These are phyloP conservation scores for Leishmania aethiopica DNA, from an alignment of 208 protist genomes.

Conservation along the genomic window DNA sequence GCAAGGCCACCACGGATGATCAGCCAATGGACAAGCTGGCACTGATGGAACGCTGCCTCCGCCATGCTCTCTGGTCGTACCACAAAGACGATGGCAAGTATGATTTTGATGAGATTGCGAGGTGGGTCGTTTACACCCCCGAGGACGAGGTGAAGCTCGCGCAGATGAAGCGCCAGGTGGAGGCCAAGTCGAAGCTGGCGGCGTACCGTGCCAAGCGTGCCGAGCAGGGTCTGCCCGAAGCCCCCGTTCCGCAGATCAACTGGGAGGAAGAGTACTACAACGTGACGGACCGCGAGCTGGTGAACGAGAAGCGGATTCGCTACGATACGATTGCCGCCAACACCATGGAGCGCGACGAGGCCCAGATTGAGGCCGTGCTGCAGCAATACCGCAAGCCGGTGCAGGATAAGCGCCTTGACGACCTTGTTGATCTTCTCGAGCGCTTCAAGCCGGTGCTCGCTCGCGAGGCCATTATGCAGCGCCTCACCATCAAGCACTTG, in stretches of 20 bases:
- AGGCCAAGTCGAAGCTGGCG: conserved; percentile 75
- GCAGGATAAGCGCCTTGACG: conserved; percentile 88
- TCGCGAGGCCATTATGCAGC: conserved; percentile 93
- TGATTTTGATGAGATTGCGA: conserved; percentile 86
- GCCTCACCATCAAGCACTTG: conserved; percentile 92
- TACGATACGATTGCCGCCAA: conserved; percentile 85
- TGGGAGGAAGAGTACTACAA: conserved; percentile 78
- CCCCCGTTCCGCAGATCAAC: conserved; percentile 73
- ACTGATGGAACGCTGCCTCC: conserved; percentile 92
- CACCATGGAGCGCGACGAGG: conserved; percentile 83
- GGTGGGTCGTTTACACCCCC: conserved; percentile 92
- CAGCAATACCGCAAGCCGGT: conserved; percentile 87
- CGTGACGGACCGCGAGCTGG: conserved; percentile 83
- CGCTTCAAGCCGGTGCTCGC: conserved; percentile 93
- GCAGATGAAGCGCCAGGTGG: conserved; percentile 75
- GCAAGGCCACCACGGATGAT: conserved; percentile 75
- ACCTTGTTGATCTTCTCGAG: conserved; percentile 88
- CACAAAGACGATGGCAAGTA: conserved; percentile 90
- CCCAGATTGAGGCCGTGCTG: conserved; percentile 82
- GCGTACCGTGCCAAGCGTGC: conserved; percentile 73
- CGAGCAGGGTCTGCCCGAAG: conserved; percentile 61
- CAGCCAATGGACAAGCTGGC: conserved; percentile 91
- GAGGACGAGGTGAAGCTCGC: conserved; percentile 84
- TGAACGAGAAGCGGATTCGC: conserved; percentile 88
- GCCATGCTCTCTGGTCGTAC: conserved; percentile 92